A percentile compares a stretch with the other conserved stretches of the same genome.
Conservation (phyloP, 2,329 filamentous ascomycete species). For the Cladosporium cucumerinum region DNA sequence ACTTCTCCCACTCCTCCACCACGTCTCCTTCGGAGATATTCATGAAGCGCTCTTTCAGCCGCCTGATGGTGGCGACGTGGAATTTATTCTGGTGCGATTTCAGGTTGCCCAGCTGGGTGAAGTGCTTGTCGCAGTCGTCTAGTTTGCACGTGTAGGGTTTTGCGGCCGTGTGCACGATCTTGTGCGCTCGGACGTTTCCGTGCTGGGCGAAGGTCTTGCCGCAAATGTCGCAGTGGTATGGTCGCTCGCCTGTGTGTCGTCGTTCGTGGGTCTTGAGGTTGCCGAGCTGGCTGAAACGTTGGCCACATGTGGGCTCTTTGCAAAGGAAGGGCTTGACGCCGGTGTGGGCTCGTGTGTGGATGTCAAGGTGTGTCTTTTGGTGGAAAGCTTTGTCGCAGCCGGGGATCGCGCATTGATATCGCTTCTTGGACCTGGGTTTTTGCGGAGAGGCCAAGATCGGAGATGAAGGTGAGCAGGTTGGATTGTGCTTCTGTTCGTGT, state of each 20-base stretch:
- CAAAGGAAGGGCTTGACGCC: slow-evolving; percentile 90
- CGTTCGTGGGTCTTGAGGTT: slow-evolving; percentile 91
- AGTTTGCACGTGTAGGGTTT: slow-evolving; percentile 80
- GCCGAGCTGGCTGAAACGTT: slow-evolving; percentile 82
- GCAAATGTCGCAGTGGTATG: slow-evolving; percentile 75
- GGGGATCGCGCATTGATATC: slow-evolving; percentile 70
- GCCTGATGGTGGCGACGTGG: slow-evolving; percentile 69
- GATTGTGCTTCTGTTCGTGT: neutral
- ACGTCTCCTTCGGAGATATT: slow-evolving; percentile 58
- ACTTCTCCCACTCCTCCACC: slow-evolving; percentile 66
- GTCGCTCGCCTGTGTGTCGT: slow-evolving; percentile 81
- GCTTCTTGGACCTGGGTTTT: slow-evolving; percentile 50
- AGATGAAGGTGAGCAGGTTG: neutral
- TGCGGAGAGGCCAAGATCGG: neutral
- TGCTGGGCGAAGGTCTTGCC: slow-evolving; percentile 80
- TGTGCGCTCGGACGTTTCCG: slow-evolving; percentile 80
- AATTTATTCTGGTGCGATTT: slow-evolving; percentile 98
- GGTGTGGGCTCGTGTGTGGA: slow-evolving; percentile 83
- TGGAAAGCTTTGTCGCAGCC: slow-evolving; percentile 79
- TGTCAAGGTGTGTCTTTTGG: slow-evolving; percentile 90
- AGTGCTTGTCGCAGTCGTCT: slow-evolving; percentile 80
- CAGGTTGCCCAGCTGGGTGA: slow-evolving; percentile 86
- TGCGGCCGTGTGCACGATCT: slow-evolving; percentile 71
- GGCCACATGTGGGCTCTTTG: slow-evolving; percentile 68
- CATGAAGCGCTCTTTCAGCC: slow-evolving; percentile 69